A percentile compares a stretch with the other conserved stretches of the same genome.
phyloP scores from a whole-genome alignment of 2,329 filamentous ascomycete genomes.

The Chrysoporthe deuterocubensis region DNA sequence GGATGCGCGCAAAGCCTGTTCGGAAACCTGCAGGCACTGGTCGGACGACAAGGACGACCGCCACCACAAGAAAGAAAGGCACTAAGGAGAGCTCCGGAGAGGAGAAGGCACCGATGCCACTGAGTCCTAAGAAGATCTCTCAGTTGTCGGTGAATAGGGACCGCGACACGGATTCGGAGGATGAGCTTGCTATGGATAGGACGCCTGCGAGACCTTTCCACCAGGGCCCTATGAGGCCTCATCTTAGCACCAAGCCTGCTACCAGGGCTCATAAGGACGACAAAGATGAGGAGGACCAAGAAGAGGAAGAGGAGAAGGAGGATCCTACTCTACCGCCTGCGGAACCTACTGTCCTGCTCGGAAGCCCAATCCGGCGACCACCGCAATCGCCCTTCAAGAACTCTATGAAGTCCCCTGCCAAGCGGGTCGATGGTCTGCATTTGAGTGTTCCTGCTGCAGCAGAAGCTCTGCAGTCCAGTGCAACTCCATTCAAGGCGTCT shows the following conservation, averaged over 20 bases:
- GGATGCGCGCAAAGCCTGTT: slow-evolving; percentile 52
- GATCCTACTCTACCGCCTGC: slow-evolving; percentile 36
- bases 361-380: slow-evolving; percentile 60
- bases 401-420: slow-evolving; percentile 59
- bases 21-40: slow-evolving; percentile 47
- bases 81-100: slow-evolving; percentile 40
- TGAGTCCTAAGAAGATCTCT: slow-evolving; percentile 69
- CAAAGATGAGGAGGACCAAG: slow-evolving; percentile 30
- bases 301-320: slow-evolving; percentile 1
- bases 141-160: slow-evolving; percentile 50
- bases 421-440: slow-evolving; percentile 50
- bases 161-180: slow-evolving; percentile 57
- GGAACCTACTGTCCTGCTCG: slow-evolving; percentile 47
- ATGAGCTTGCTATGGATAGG: slow-evolving; percentile 60
- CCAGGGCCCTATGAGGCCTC: slow-evolving; percentile 60
- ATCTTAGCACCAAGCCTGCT: slow-evolving; percentile 37
- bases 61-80: slow-evolving; percentile 36
- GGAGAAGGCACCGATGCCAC: slow-evolving; percentile 45
- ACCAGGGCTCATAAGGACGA: slow-evolving; percentile 41
- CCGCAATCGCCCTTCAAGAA: slow-evolving; percentile 59
- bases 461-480: slow-evolving; percentile 34
- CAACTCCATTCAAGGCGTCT: slow-evolving; percentile 45
- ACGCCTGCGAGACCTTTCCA: slow-evolving; percentile 56
- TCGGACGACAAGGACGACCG: slow-evolving; percentile 35
- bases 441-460: slow-evolving; percentile 20